phyloP scores from a whole-genome alignment of 306 rosid genomes.

The Begonia masoniana region DNA sequence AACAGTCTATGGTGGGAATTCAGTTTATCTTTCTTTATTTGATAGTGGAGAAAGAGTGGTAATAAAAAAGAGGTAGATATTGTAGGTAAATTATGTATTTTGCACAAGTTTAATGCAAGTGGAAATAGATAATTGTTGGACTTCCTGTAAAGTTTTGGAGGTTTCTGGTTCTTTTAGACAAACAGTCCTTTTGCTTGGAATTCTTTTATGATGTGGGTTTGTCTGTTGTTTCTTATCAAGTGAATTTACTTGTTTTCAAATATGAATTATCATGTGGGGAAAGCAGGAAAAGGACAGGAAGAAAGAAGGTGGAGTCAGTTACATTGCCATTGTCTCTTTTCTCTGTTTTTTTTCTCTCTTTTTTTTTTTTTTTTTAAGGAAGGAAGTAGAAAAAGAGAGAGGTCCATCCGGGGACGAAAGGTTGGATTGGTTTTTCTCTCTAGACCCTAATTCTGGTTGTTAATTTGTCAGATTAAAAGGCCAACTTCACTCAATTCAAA shows the following conservation, averaged over 20 bases:
- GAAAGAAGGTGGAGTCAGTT: not conserved
- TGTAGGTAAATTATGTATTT: not conserved
- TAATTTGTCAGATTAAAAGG: too few species aligned
- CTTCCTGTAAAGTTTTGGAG: not conserved
- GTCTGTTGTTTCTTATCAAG: not conserved
- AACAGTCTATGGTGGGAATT: constrained; percentile 29
- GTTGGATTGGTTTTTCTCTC: too few species aligned
- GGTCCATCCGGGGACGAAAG: too few species aligned
- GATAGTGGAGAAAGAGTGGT: constrained; percentile 50
- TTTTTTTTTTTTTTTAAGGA: too few species aligned
- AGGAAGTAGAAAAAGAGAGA: too few species aligned
- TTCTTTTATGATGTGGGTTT: not conserved
- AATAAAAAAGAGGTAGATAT: constrained; percentile 22
- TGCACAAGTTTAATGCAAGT: not conserved
- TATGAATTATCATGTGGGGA: not conserved
- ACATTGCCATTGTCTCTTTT: not conserved
- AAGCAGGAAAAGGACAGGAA: constrained; percentile 9
- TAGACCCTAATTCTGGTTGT: too few species aligned
- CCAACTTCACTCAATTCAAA: too few species aligned
- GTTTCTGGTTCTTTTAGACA: not conserved
- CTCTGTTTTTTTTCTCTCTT: too few species aligned
- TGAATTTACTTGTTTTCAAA: not conserved
- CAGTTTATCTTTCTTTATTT: constrained; percentile 13
- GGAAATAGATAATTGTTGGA: not conserved
- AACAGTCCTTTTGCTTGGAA: not conserved